Percentiles rank a stretch among this genome's conserved stretches.
Conservation (phyloP, 495 filamentous ascomycete genomes). For the Saxophila tyrrhenica region DNA sequence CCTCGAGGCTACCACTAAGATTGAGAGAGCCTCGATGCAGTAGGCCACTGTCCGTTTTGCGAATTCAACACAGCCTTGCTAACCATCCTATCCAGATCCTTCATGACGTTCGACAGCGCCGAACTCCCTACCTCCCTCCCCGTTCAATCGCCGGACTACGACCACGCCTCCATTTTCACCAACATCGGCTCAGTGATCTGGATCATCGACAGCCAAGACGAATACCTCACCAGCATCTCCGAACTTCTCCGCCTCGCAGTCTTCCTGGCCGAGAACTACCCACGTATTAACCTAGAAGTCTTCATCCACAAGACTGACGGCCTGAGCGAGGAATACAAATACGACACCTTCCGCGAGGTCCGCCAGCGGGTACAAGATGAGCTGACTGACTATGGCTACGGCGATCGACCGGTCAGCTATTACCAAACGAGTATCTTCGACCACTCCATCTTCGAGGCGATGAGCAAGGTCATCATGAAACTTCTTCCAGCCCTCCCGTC, state of each 20-base stretch:
- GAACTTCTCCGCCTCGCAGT: slow-evolving; percentile 81
- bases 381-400: slow-evolving; percentile 78
- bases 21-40: slow-evolving; percentile 89
- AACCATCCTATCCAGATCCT: slow-evolving; percentile 49
- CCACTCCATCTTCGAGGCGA: slow-evolving; percentile 95
- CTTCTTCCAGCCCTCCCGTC: slow-evolving; percentile 86
- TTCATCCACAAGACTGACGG: slow-evolving; percentile 98
- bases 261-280: slow-evolving; percentile 73
- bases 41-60: slow-evolving; percentile 32
- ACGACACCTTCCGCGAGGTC: slow-evolving; percentile 88
- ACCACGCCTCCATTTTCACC: slow-evolving; percentile 84
- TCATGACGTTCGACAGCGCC: slow-evolving; percentile 98
- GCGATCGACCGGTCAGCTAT: slow-evolving; percentile 84
- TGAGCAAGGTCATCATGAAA: slow-evolving; percentile 95
- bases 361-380: slow-evolving; percentile 96
- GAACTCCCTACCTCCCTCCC: slow-evolving; percentile 92
- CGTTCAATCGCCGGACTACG: slow-evolving; percentile 72
- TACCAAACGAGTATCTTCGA: slow-evolving; percentile 96
- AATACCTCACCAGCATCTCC: slow-evolving; percentile 79
- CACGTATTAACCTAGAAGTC: slow-evolving; percentile 87
- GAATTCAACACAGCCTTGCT: neutral
- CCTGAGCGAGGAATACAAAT: slow-evolving; percentile 84
- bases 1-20: slow-evolving; percentile 81
- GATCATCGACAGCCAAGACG: slow-evolving; percentile 97
- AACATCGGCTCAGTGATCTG: slow-evolving; percentile 90